These are phyloP conservation scores for Cutaneotrichosporon cyanovorans DNA, from an alignment of 1,284 basidiomycete species.

Conservation along the genomic window DNA sequence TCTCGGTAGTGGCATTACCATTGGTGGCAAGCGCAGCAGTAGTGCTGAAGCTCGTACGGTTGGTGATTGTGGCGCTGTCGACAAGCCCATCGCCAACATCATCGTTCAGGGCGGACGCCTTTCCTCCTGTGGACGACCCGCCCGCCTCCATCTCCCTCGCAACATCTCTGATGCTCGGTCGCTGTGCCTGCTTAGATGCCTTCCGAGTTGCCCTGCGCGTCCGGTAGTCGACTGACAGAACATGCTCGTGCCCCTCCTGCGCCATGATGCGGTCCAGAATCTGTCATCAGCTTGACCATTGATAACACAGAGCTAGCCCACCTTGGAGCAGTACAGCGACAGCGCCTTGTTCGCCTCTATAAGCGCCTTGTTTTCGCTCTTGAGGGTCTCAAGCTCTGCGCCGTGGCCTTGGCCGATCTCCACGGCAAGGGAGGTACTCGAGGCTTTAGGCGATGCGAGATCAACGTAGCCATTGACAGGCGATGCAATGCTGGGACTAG, in stretches of 20 bases:
- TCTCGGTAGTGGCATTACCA: too few species aligned
- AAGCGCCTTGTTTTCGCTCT: slow-evolving; percentile 75
- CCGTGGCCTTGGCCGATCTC: slow-evolving; percentile 61
- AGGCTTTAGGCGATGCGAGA: slow-evolving; percentile 45
- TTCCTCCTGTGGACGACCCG: background rate
- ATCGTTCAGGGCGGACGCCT: too few species aligned
- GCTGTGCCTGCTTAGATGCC: background rate
- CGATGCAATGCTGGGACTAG: background rate
- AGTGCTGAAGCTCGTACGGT: too few species aligned
- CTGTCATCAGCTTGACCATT: slow-evolving; percentile 12
- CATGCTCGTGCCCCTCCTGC: slow-evolving; percentile 86
- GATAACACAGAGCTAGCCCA: slow-evolving; percentile 15
- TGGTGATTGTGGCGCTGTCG: too few species aligned
- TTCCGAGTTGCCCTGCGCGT: slow-evolving; percentile 23
- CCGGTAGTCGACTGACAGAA: slow-evolving; percentile 77
- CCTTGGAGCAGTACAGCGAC: slow-evolving; percentile 83
- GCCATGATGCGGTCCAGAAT: slow-evolving; percentile 92
- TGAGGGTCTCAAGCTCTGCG: slow-evolving; percentile 70
- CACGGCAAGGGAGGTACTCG: slow-evolving; percentile 54
- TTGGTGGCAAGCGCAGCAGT: too few species aligned
- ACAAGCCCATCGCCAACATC: too few species aligned
- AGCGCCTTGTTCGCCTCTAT: slow-evolving; percentile 92
- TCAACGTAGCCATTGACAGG: slow-evolving; percentile 22
- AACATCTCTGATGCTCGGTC: slow-evolving; percentile 8
- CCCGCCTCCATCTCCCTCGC: slow-evolving; percentile 9